Evolutionary conservation across 257 asterid genomes (phyloP).

Genomic region (Thymus mandschuricus): DNA sequence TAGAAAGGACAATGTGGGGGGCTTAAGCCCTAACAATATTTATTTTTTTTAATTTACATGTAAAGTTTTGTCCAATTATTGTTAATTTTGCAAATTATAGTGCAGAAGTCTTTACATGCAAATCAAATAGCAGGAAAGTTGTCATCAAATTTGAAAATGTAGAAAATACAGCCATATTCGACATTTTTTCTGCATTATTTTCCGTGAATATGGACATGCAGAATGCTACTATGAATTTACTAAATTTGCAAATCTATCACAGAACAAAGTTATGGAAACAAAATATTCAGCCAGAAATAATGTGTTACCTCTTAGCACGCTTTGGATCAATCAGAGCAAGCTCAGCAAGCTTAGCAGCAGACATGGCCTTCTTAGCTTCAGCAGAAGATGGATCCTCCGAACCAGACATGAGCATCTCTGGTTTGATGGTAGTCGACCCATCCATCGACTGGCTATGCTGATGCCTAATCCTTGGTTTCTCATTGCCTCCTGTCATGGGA

Average conservation of each 20-base stretch:
- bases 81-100: no score
- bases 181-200: no score
- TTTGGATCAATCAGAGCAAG: slow-evolving; percentile 96
- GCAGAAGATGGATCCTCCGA: slow-evolving; percentile 71
- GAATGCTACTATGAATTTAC: neutral
- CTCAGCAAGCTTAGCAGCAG: slow-evolving; percentile 98
- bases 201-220: neutral
- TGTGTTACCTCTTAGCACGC: slow-evolving; percentile 87
- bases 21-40: no score
- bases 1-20: no score
- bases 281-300: slow-evolving; percentile 16
- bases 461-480: slow-evolving; percentile 82
- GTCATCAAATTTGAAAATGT: no score
- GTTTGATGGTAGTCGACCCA: slow-evolving; percentile 81
- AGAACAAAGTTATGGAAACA: neutral
- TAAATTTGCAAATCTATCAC: neutral
- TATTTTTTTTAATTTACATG: no score
- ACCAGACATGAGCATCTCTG: slow-evolving; percentile 85
- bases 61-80: no score
- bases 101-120: no score
- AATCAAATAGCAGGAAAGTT: no score
- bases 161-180: no score
- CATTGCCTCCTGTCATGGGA: slow-evolving; percentile 40
- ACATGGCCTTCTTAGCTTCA: slow-evolving; percentile 84
- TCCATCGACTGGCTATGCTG: slow-evolving; percentile 99